Evolutionary conservation across 805 yeast species (phyloP).

Genomic region (Zygotorulaspora chibaensis): DNA sequence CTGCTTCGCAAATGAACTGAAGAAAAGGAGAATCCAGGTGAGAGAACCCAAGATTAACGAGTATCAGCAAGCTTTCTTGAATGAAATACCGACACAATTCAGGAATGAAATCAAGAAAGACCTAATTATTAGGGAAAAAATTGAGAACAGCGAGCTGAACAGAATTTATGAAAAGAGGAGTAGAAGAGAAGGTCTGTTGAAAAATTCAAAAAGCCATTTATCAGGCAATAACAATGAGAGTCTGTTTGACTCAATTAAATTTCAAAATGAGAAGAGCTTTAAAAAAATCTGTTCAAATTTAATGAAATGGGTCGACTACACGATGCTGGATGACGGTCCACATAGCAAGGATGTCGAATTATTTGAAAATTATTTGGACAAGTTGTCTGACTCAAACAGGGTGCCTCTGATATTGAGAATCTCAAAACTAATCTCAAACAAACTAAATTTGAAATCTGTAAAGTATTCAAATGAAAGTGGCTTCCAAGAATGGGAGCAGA

Average conservation of each 20-base stretch:
- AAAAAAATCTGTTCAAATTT: conserved; percentile 36
- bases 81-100: conserved; percentile 61
- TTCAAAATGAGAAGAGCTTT: conserved; percentile 35
- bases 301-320: conserved; percentile 38
- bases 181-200: conserved; percentile 10
- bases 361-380: conserved; percentile 35
- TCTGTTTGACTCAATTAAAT: conserved; percentile 29
- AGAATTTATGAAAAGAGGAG: conserved; percentile 16
- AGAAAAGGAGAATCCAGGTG: conserved; percentile 11
- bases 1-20: conserved; percentile 16
- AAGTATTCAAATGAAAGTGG: conserved; percentile 13
- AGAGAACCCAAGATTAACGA: conserved; percentile 4
- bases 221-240: conserved; percentile 18
- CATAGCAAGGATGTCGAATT: conserved; percentile 38
- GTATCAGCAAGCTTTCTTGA: conserved; percentile 58
- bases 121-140: conserved; percentile 32
- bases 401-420: conserved; percentile 25
- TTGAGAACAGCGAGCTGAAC: conserved; percentile 21
- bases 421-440: conserved; percentile 21
- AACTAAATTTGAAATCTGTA: conserved; percentile 17
- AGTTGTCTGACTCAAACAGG: conserved; percentile 28
- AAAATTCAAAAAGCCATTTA: conserved; percentile 19
- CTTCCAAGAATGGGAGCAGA: conserved; percentile 32
- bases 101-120: conserved; percentile 57
- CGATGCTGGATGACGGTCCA: conserved; percentile 35